Conservation (phyloP, 495 filamentous ascomycete species). For the Daldinia childiae region DNA sequence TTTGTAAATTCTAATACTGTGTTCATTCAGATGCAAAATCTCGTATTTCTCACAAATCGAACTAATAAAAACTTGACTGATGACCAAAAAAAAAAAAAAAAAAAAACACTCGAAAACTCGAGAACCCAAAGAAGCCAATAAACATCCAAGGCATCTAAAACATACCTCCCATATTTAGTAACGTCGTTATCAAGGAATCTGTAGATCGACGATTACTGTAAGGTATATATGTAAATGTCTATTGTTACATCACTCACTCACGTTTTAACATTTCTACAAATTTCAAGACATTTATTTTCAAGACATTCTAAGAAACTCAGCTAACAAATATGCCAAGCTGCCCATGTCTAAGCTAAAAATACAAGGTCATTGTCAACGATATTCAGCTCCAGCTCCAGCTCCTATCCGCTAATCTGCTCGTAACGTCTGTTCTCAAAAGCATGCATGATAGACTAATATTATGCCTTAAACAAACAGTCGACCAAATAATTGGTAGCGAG, state of each 20-base stretch:
- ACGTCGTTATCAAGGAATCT: background rate
- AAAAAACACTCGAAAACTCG: too few relatives aligned
- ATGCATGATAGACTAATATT: background rate
- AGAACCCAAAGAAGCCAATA: background rate
- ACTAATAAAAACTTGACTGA: background rate
- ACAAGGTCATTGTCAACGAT: background rate
- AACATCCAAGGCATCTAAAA: background rate
- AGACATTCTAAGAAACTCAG: background rate
- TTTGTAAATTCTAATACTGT: background rate
- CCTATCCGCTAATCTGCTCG: background rate
- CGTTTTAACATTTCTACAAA: background rate
- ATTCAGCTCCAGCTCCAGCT: constrained; percentile 1
- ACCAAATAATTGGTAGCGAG: background rate
- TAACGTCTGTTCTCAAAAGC: background rate
- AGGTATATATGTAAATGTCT: too few relatives aligned
- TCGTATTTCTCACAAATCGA: constrained; percentile 26
- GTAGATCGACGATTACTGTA: background rate
- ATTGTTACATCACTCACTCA: background rate
- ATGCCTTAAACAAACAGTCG: background rate
- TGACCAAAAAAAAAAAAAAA: too few relatives aligned
- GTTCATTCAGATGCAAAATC: constrained; percentile 11
- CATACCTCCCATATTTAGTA: background rate
- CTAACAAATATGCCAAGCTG: background rate
- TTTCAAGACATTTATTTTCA: background rate
- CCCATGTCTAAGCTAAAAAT: background rate